Base-by-base conservation (phyloP, 1,284 basidiomycete species). In the Rhodotorula sp. region DNA sequence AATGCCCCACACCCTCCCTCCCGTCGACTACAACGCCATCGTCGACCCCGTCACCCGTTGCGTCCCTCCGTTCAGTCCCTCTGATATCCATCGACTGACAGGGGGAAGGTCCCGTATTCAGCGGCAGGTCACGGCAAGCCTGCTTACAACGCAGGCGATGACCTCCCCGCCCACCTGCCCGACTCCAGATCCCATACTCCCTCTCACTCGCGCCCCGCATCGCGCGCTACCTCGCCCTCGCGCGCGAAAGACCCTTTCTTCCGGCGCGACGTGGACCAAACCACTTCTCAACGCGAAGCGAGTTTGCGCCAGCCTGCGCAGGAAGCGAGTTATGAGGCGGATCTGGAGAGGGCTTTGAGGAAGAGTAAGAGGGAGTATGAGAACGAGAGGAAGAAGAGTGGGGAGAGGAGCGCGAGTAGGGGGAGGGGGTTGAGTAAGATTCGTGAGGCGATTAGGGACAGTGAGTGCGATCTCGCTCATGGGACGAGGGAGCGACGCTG, bases 281-380 rank as follows among this genome's bases (percentile, higher is more conserved):
- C 34, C 6, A 34, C 34, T 34, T 34, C 34, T 34, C 34, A 34
- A 37, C 48, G 16, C 37, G 47, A 60, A 9, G 59, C 53, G 24
- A 40, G 50, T 13, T 24, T 66, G 47, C 20, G 50, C 4, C 65
- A 66, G 30, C 34, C 59, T 31, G 67, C 67, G n/a, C 67, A 68
- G 30, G 67, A 59, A 28, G 57, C 62, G 54, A 61, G 44, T 11
- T 60, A 60, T 34, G 67, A 63, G 20, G 67, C 58, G 30, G 57
- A 68, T 40, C 0, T 64, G 10, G 67, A 68, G 53, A 34, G 62
- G 6, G 67, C 67, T 34, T 51, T 64, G 9, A 16, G 67, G 52
- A 48, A 58, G 34, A 55, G 54, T 15, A 59, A 68, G 53, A 28
- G 47, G 24, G 56, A 62, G 9, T 31, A 22, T 20, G 30, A 18